Base-by-base conservation (phyloP, 768 basidiomycete genomes). In the Rhodotorula taiwanensis region DNA sequence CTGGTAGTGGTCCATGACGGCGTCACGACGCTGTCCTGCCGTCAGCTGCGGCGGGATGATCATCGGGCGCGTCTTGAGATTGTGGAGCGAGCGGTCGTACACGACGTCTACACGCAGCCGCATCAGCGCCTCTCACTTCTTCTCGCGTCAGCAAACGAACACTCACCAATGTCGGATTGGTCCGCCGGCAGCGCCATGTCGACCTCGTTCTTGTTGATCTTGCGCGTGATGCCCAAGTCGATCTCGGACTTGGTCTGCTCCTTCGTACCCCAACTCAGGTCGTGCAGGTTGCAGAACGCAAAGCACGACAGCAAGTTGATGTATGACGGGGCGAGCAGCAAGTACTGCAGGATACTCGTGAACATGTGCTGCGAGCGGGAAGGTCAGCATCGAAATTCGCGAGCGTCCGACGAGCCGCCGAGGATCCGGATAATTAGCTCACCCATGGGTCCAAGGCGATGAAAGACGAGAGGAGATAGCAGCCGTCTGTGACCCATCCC, bases 381-480 rank as follows among this genome's bases (percentile, higher is more conserved):
- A 23, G 13, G 13, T 15, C 2, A 7, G 34, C 53, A 9, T 27
- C 39, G 34, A 15, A 14, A 11, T 20, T 3, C 34, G 23, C 20
- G 18, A 34, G 1, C 9, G 36, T 10, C 9, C 5, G 20, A 18
- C 6, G 20, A 7, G 27, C 21, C 21, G 47, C 33, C 14, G 49
- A 50, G 15, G 16, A 33, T 5, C 11, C 7, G 13, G 43, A 21
- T 20, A 7, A 10, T 18, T 39, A 3, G 16, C 62, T 14, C 8
- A 64, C 62, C 89, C 90, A 93, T 7, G 95, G 93, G 76, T 99
- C 95, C 60, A 93, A 82, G 0, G 90, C 89, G 44, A 97, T 77
- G 43, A 95, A 68, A 64, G 86, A 86, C 48, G 87, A 82, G 41
- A 86, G 78, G 9, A 86, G 78, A 76, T 88, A 95, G 43, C 88